Conservation (phyloP, 2,329 filamentous ascomycete genomes). For the Nemania serpens region DNA sequence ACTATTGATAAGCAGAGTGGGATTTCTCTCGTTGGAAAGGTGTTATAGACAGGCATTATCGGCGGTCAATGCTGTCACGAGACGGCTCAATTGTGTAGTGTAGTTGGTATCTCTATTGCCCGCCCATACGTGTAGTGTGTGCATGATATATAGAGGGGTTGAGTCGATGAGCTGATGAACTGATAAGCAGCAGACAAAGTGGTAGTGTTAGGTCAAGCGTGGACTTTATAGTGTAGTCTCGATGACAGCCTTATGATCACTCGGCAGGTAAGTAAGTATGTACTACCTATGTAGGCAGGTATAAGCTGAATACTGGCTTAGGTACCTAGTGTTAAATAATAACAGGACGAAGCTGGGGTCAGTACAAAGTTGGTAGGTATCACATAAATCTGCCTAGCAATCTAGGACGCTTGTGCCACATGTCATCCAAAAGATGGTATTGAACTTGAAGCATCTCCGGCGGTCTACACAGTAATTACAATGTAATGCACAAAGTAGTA, state of each 20-base stretch:
- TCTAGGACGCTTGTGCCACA: neutral
- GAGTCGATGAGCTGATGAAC: neutral
- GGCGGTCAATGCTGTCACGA: constrained; percentile 12
- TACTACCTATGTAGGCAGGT: neutral
- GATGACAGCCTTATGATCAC: neutral
- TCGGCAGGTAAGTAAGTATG: no score
- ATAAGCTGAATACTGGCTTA: no score
- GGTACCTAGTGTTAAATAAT: constrained; percentile 21
- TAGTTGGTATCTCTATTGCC: neutral
- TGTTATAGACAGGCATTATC: constrained; percentile 16
- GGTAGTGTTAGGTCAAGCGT: neutral
- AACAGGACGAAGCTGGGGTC: constrained; percentile 13
- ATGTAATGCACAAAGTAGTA: neutral
- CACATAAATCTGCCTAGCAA: neutral
- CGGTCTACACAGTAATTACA: neutral
- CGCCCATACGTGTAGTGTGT: neutral
- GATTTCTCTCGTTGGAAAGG: neutral
- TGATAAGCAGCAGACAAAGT: neutral
- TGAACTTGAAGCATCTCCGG: neutral
- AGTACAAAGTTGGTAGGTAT: neutral
- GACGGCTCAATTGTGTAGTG: constrained; percentile 1
- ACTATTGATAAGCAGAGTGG: constrained; percentile 9
- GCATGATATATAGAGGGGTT: constrained; percentile 7
- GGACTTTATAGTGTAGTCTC: neutral
- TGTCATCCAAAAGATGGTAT: neutral